These are phyloP conservation scores for Litchi chinensis DNA, from an alignment of 345 rosid species.

Conservation along the genomic window DNA sequence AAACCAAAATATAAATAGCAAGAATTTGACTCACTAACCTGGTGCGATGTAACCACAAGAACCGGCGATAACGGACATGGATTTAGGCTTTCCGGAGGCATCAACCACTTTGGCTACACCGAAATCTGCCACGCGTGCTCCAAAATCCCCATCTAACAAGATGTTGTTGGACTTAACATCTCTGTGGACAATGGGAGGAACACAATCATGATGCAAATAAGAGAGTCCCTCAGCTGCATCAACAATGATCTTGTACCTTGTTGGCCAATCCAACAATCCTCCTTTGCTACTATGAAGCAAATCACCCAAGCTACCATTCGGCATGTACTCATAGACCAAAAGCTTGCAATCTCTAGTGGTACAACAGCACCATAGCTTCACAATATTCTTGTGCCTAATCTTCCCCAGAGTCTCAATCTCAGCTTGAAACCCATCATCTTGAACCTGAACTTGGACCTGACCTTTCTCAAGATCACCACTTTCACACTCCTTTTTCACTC, in stretches of 20 bases:
- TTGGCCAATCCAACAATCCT: conserved; percentile 83
- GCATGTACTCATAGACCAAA: conserved; percentile 96
- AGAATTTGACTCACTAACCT: conserved; percentile 50
- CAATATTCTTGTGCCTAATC: conserved; percentile 98
- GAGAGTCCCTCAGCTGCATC: conserved; percentile 98
- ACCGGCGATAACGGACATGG: conserved; percentile 97
- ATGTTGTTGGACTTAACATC: conserved; percentile 97
- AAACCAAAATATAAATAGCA: background rate
- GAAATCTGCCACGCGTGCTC: conserved; percentile 97
- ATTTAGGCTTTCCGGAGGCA: conserved; percentile 67
- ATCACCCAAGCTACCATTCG: conserved; percentile 96
- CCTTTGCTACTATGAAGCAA: conserved; percentile 85
- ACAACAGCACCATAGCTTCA: conserved; percentile 96
- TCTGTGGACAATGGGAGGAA: conserved; percentile 91
- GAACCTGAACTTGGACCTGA: conserved; percentile 33
- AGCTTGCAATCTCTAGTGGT: conserved; percentile 85
- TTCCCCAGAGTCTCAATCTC: conserved; percentile 92
- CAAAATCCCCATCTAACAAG: conserved; percentile 81
- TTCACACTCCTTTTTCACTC: conserved; percentile 50
- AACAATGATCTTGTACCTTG: conserved; percentile 71
- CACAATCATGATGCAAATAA: conserved; percentile 93
- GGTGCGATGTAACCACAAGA: conserved; percentile 99
- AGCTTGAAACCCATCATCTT: conserved; percentile 79
- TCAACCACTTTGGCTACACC: conserved; percentile 92
- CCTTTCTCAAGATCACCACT: conserved; percentile 69